phyloP scores from a whole-genome alignment of 108 stramenopile species.

The Nannochloropsis granulata region DNA sequence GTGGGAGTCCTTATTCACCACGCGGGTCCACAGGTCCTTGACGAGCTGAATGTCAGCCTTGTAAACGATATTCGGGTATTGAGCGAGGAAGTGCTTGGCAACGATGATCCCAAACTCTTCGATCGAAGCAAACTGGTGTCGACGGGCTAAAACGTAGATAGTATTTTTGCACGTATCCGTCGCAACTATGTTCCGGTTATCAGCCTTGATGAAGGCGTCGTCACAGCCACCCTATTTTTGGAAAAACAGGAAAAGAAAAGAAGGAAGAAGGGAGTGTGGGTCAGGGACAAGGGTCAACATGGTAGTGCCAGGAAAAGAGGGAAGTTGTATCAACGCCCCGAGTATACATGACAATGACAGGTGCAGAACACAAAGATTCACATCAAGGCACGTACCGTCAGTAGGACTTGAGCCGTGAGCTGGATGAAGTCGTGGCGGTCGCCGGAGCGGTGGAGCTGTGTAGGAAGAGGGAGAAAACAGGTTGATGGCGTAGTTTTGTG shows the following conservation, averaged over 20 bases:
- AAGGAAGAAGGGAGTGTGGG: too few relatives aligned
- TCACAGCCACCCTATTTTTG: slow-evolving; percentile 1
- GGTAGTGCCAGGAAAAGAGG: too few relatives aligned
- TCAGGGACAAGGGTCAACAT: too few relatives aligned
- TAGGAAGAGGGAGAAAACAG: too few relatives aligned
- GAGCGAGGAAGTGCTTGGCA: slow-evolving; percentile 29
- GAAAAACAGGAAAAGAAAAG: neutral
- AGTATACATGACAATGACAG: too few relatives aligned
- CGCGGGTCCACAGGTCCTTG: slow-evolving; percentile 30
- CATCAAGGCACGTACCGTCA: neutral
- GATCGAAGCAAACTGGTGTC: slow-evolving; percentile 20
- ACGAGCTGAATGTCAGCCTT: slow-evolving; percentile 8
- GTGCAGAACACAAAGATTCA: too few relatives aligned
- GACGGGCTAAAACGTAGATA: slow-evolving; percentile 37
- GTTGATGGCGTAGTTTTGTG: too few relatives aligned
- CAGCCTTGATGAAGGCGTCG: slow-evolving; percentile 23
- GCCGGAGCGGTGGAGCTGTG: neutral
- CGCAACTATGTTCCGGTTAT: slow-evolving; percentile 41
- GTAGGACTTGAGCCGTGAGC: neutral
- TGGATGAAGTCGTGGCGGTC: slow-evolving; percentile 1
- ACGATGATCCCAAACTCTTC: slow-evolving; percentile 38
- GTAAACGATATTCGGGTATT: slow-evolving; percentile 28
- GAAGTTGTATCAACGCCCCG: too few relatives aligned
- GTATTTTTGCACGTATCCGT: slow-evolving; percentile 48
- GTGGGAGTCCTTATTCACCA: neutral